Base-by-base conservation (phyloP, 2,329 filamentous ascomycete genomes). In the Aspergillus fischeri region DNA sequence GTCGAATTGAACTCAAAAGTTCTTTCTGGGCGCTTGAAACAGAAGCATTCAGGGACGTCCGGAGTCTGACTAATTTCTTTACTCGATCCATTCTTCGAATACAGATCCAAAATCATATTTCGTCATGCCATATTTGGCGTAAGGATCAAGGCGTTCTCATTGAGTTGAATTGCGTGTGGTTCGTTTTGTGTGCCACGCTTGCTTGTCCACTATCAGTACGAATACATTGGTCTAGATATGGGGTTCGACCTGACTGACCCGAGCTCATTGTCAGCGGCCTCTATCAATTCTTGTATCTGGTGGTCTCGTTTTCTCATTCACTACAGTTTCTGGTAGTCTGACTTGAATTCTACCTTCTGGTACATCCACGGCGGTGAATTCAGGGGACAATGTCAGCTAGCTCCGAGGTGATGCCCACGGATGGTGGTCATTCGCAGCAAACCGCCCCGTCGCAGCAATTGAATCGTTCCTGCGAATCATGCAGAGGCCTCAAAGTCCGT, bases 391-490 rank as follows among this genome's bases (percentile, higher is more conserved):
- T 73, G 70, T 67, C 68, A 55, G 61, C 66, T 50, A 59, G 60
- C 17, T 65, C 68, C 50, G 57, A 58, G 41, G 60, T 63, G 52
- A 51, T 57, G 11, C 53, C 62, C 55, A 63, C 61, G 51, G 65
- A 67, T 52, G 54, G 58, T 51, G 57, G 58, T 51, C 50, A 52
- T 45, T 49, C 47, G n/a, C 66, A 67, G 51, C 60, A 57, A 49
- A 17, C 63, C 3, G 49, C 58, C 52, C 63, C 67, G 47, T 47
- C 66, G 42, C 67, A 62, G 53, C 71, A 72, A 58, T 59, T 74
- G 29, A 74, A 74, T 51, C 64, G 71, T 45, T 74, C 71, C 8
- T 74, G 71, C 53, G 71, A 74, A 64, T 72, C 71, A 6, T 74
- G 71, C 42, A 66, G 71, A 59, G 68, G 67, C 29, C 62, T 74